Conservation (phyloP, 495 filamentous ascomycete genomes). For the Diplogelasinospora grovesii region DNA sequence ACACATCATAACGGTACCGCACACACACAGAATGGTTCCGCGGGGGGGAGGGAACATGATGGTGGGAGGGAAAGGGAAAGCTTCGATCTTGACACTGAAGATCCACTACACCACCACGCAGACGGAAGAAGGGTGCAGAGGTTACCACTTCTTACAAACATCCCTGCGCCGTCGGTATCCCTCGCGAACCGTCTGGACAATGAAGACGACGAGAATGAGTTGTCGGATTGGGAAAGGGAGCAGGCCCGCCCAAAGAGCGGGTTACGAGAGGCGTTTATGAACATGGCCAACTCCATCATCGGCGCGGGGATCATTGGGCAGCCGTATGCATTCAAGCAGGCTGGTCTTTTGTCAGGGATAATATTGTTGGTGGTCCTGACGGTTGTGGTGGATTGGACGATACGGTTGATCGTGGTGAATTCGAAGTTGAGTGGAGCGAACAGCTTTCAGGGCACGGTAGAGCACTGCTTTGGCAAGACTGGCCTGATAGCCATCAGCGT, state of each 20-base stretch:
- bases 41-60: no score
- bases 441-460: conserved; percentile 90
- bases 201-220: conserved; percentile 42
- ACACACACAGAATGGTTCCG: conserved; percentile 17
- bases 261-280: conserved; percentile 68
- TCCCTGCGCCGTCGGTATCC: conserved; percentile 83
- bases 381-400: conserved; percentile 89
- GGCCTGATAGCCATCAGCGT: conserved; percentile 85
- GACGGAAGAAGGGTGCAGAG: conserved; percentile 38
- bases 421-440: conserved; percentile 87
- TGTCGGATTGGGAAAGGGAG: conserved; percentile 38
- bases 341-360: conserved; percentile 74
- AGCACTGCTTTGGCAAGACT: conserved; percentile 82
- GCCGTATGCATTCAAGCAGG: conserved; percentile 88
- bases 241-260: conserved; percentile 42
- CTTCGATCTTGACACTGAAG: conserved; percentile 30
- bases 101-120: conserved; percentile 23
- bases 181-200: conserved; percentile 55
- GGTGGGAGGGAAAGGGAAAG: conserved; percentile 31
- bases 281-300: conserved; percentile 99
- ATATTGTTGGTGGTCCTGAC: conserved; percentile 73
- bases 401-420: conserved; percentile 91
- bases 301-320: conserved; percentile 97
- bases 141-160: conserved; percentile 72
- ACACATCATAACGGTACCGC: conserved; percentile 10